These are phyloP conservation scores for Microbotryum lychnidis-dioicae DNA, from an alignment of 1,284 basidiomycete species.

Conservation along the genomic window DNA sequence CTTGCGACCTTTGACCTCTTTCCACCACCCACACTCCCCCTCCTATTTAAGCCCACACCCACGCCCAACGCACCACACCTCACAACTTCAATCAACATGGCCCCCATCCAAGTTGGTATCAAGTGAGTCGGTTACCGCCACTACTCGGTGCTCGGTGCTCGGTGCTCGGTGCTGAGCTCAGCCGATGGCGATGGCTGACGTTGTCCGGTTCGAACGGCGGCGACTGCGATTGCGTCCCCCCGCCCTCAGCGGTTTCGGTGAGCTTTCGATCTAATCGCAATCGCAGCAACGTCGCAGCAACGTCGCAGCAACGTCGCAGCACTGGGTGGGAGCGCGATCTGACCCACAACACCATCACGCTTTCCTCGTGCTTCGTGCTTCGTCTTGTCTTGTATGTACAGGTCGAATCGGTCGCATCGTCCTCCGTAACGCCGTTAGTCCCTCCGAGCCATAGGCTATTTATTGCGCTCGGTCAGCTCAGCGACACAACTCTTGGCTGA, in stretches of 20 bases:
- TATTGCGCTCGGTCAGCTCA: not conserved
- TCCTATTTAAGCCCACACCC: not conserved
- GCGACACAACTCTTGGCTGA: not conserved
- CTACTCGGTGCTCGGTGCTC: too few species aligned
- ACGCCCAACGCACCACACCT: not conserved
- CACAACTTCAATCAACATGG: constrained; percentile 18
- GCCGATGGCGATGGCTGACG: constrained; percentile 13
- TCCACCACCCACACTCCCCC: not conserved
- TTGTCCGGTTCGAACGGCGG: not conserved
- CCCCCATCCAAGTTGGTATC: constrained; percentile 74
- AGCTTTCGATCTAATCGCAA: constrained; percentile 37
- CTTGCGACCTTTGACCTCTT: not conserved
- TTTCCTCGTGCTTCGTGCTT: not conserved
- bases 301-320: too few species aligned
- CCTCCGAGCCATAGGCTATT: not conserved
- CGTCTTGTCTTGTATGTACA: constrained; percentile 37
- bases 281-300: too few species aligned
- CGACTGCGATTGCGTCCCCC: too few species aligned
- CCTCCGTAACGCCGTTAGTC: constrained; percentile 68
- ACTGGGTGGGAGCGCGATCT: not conserved
- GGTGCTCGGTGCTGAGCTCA: not conserved
- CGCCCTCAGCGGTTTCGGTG: constrained; percentile 62
- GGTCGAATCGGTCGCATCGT: constrained; percentile 99
- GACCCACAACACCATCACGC: not conserved
- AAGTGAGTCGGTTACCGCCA: constrained; percentile 59